Percentiles rank a stretch among this genome's conserved stretches.
phyloP scores from a whole-genome alignment of 805 yeast genomes.

The Saccharomycopsis fermentans region DNA sequence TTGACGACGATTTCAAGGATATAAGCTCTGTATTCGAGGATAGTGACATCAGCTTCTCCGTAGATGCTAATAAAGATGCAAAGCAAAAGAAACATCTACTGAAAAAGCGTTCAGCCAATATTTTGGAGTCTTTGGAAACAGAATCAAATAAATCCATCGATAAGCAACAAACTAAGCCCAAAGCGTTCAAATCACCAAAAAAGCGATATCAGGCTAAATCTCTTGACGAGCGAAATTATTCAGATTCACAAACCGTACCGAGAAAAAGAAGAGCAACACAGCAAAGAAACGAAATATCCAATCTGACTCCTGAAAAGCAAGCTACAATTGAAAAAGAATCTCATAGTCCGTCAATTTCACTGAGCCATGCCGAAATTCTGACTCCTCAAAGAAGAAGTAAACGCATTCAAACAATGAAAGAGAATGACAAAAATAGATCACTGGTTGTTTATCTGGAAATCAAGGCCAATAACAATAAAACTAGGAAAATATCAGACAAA shows the following conservation, averaged over 20 bases:
- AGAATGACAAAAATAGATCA: neutral
- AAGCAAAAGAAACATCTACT: neutral
- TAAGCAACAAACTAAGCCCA: too few species aligned
- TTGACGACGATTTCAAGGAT: neutral
- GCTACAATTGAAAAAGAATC: too few species aligned
- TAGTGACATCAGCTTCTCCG: neutral
- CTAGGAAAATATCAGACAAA: neutral
- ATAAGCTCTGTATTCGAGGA: neutral
- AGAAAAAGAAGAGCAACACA: neutral
- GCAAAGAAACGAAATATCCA: neutral
- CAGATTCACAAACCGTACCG: neutral
- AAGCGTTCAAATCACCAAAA: too few species aligned
- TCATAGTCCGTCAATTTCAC: too few species aligned
- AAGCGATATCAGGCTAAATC: too few species aligned
- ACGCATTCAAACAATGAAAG: neutral
- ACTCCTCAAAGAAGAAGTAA: slow-evolving; percentile 1
- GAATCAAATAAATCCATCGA: too few species aligned
- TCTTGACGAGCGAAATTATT: too few species aligned
- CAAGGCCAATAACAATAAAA: neutral
- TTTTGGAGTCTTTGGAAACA: neutral
- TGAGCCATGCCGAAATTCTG: neutral
- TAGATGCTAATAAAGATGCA: neutral
- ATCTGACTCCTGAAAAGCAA: neutral
- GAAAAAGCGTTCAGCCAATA: neutral
- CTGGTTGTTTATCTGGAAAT: neutral